These are phyloP conservation scores for Sclerotinia trifoliorum DNA, from an alignment of 2,329 filamentous ascomycete species.

Conservation along the genomic window DNA sequence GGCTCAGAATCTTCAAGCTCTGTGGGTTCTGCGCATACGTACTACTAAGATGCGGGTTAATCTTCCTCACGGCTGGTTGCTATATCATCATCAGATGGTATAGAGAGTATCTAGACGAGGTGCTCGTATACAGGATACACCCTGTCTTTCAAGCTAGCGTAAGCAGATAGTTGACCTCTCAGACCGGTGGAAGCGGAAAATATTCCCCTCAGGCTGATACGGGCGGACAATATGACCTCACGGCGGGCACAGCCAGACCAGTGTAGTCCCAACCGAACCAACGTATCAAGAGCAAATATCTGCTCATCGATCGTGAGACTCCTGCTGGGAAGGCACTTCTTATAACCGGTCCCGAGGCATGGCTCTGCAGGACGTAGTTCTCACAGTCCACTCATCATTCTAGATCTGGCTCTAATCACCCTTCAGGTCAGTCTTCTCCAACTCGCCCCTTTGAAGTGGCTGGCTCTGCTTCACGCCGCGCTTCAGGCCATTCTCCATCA, in stretches of 20 bases:
- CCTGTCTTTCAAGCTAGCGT: not conserved
- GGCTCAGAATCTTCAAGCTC: not conserved
- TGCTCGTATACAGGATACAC: not conserved
- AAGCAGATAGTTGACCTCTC: not conserved
- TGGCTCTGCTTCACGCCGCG: too few species aligned
- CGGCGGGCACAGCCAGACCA: too few species aligned
- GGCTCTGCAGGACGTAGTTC: not conserved
- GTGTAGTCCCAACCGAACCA: not conserved
- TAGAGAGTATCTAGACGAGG: too few species aligned
- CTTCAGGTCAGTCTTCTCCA: too few species aligned
- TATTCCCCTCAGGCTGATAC: not conserved
- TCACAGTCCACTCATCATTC: too few species aligned
- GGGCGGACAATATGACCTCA: not conserved
- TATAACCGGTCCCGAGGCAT: not conserved
- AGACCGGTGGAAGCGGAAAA: not conserved
- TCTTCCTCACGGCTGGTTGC: not conserved
- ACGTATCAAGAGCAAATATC: not conserved
- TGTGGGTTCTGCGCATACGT: not conserved
- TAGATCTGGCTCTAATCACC: too few species aligned
- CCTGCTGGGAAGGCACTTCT: not conserved
- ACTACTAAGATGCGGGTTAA: not conserved
- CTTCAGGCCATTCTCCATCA: too few species aligned
- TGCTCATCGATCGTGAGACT: not conserved
- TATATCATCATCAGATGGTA: not conserved
- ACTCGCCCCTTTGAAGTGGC: too few species aligned